phyloP scores from a whole-genome alignment of 75 land plant species.

The Picea glauca region DNA sequence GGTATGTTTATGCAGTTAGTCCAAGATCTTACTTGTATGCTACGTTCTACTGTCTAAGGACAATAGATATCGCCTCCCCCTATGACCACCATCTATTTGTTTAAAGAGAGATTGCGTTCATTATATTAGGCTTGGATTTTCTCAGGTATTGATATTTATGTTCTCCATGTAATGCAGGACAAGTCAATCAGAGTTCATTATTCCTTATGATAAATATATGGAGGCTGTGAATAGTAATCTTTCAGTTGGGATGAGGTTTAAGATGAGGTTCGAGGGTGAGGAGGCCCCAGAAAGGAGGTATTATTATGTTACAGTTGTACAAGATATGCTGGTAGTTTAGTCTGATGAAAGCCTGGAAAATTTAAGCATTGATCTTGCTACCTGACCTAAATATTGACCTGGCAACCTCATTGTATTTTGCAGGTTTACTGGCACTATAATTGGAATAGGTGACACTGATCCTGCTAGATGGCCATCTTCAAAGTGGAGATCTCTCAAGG shows the following conservation, averaged over 20 bases:
- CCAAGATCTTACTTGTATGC: too few relatives aligned
- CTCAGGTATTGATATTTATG: not conserved
- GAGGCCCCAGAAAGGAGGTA: constrained; percentile 88
- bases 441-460: constrained; percentile 33
- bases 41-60: too few relatives aligned
- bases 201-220: constrained; percentile 60
- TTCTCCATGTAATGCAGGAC: constrained; percentile 30
- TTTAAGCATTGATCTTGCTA: not conserved
- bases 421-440: constrained; percentile 43
- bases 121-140: not conserved
- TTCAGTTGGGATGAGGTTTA: constrained; percentile 44
- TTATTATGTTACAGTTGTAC: not conserved
- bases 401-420: not conserved
- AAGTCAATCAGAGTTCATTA: constrained; percentile 55
- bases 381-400: not conserved
- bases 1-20: too few relatives aligned
- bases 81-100: not conserved
- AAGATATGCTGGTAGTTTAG: constrained; percentile 13
- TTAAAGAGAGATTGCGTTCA: not conserved
- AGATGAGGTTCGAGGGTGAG: constrained; percentile 87
- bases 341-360: not conserved
- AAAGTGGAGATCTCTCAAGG: constrained; percentile 46
- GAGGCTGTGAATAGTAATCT: constrained; percentile 46
- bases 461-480: constrained; percentile 31
- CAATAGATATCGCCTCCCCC: not conserved